Base-by-base conservation (phyloP, 2,329 filamentous ascomycete genomes). In the Hypoxylon sp. region DNA sequence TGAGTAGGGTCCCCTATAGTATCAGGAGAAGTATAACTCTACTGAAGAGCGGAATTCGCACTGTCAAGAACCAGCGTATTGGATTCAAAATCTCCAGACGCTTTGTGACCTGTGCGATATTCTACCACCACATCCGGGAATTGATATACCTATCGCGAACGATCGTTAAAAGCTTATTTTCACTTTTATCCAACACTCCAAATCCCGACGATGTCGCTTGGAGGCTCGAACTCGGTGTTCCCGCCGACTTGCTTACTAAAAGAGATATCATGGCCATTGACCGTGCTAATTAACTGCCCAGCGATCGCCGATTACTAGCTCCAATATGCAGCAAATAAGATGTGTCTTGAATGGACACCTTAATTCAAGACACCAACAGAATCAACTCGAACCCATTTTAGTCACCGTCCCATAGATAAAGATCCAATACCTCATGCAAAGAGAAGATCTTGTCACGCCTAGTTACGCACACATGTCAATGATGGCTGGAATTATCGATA, bases 221-320 rank as follows among this genome's bases (percentile, higher is more conserved):
- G 36, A 49, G 41, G 58, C 32, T 46, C 48, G 34, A 36, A 30
- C 43, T 64, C 49, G 49, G 59, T 63, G 59, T 56, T 60, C 34
- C 48, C 19, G 34, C 43, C 67, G 49, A 51, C 19, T n/a, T 25
- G 67, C 67, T 70, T 70, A 70, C 67, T 70, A 70, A 48, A 60
- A 3, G 34, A 51, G 43, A 32, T 6, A 60, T 41, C 25, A 36
- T 51, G 41, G 53, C 57, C 41, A 60, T 21, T 53, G 46, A 36
- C 52, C 9, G 48, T 50, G 34, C 36, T 63, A 57, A 53, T 68
- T 68, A 60, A 59, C 30, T 53, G 10, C 17, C 58, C 51, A 43
- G 55, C 58, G 57, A 60, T 65, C 67, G 67, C 64, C 64, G 67
- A 70, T 70, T 70, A 70, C 64, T 68, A 70, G 28, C 28, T 46